Conservation (phyloP, 495 filamentous ascomycete species). For the Aspergillus mulundensis region DNA sequence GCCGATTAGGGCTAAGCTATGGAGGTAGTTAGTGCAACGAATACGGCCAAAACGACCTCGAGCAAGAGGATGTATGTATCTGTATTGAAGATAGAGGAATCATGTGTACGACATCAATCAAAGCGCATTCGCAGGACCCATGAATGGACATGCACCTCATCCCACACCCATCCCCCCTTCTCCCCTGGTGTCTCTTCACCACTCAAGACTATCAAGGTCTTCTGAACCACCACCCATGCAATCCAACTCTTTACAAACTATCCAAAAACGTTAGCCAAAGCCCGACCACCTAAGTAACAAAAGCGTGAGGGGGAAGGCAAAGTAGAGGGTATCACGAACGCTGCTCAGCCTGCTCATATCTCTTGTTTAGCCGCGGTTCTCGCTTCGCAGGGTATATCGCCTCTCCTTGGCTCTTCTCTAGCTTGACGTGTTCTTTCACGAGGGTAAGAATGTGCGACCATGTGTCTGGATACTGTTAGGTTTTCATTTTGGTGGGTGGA, state of each 20-base stretch:
- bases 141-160: too few relatives aligned
- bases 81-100: too few relatives aligned
- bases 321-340: constrained; percentile 18
- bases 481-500: background rate
- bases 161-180: too few relatives aligned
- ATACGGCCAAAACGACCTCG: too few relatives aligned
- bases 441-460: constrained; percentile 14
- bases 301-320: background rate
- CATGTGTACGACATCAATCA: too few relatives aligned
- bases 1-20: too few relatives aligned
- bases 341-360: constrained; percentile 35
- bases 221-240: constrained; percentile 12
- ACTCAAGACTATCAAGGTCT: background rate
- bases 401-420: constrained; percentile 24
- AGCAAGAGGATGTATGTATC: too few relatives aligned
- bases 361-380: constrained; percentile 26
- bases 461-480: background rate
- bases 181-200: background rate
- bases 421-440: constrained; percentile 27
- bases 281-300: too few relatives aligned
- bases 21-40: too few relatives aligned
- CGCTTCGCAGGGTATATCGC: constrained; percentile 30
- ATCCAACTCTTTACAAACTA: constrained; percentile 37
- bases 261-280: background rate
- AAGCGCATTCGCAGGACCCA: too few relatives aligned